Base-by-base conservation (phyloP, 2,329 filamentous ascomycete genomes). In the Colletotrichum sidae region DNA sequence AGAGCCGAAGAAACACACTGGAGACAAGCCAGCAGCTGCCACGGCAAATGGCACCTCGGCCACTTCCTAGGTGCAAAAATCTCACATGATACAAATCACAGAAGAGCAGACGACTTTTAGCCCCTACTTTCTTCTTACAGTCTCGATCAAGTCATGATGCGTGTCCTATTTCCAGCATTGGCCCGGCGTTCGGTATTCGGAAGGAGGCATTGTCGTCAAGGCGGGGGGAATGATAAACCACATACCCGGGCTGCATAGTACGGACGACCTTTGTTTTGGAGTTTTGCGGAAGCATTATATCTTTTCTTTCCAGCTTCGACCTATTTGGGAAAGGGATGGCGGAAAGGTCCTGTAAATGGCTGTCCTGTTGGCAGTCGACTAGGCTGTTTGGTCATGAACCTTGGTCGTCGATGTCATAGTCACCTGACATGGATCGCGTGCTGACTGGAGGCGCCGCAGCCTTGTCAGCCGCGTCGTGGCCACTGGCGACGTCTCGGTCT, bases 1-100 rank as follows among this genome's bases (percentile, higher is more conserved):
- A 55, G 74, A 77, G 63, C 75, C 71, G 68, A 59, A 69, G 56
- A 65, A 62, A 51, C 55, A 67, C 10, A 64, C 59, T 12, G 60
- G 56, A 67, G 59, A 55, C 17, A 64, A 54, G 44, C 41, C 60
- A 13, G 41, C 55, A 46, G 50, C 49, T 39, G 64, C 64, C 34
- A 25, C 64, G 41, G 44, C 67, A 8, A 69, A 69, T 55, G 67
- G 67, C 61, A 68, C 67, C 7, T 15, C 66, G 12, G 66, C 66
- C 50, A 39, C 66, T 47, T 58, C 63, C 13, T 68, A 62, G 59
- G 63, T 50, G 55, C 37, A 60, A 34, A 5, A 39, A 44, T 44
- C 47, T 42, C 12, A 49, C 47, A 60, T 57, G 41, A 66, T 63
- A 53, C 56, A 65, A 62, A 35, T 39, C 38, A 44, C 58, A 50